Evolutionary conservation across 441 rosid species (phyloP).

Genomic region (Mallotus repandus): DNA sequence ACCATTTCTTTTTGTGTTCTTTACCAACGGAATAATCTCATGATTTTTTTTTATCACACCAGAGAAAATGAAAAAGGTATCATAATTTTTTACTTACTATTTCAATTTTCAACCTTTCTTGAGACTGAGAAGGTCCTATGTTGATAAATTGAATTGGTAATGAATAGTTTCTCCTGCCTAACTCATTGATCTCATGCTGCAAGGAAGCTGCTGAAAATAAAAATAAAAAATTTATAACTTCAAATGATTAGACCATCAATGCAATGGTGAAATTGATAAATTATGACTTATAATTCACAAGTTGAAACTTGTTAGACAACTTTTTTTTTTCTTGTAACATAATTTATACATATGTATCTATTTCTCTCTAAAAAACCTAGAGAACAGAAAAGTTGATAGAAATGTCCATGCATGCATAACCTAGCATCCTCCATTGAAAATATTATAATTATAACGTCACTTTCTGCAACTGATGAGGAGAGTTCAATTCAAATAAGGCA

Average conservation of each 20-base stretch:
- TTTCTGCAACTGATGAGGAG: not conserved
- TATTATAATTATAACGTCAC: not conserved
- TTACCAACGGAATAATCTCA: not conserved
- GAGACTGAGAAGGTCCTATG: not conserved
- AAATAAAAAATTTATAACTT: too few relatives aligned
- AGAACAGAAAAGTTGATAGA: not conserved
- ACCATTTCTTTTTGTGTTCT: slow-evolving; percentile 3
- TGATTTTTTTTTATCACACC: not conserved
- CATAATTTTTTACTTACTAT: not conserved
- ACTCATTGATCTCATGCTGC: too few relatives aligned
- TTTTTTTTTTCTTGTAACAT: too few relatives aligned
- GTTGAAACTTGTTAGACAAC: too few relatives aligned
- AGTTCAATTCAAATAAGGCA: not conserved
- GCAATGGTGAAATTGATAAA: too few relatives aligned
- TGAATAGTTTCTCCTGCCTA: too few relatives aligned
- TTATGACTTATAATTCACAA: too few relatives aligned
- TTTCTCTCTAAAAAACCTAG: not conserved
- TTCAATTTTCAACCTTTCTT: not conserved
- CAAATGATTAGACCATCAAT: too few relatives aligned
- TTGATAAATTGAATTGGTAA: too few relatives aligned
- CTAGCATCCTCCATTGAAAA: not conserved
- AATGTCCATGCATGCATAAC: not conserved
- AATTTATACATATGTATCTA: too few relatives aligned
- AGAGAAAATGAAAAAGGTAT: not conserved
- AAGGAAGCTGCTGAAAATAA: too few relatives aligned